Percentiles rank a stretch among this genome's conserved stretches.
These are phyloP conservation scores for Hirschioporus abietinus DNA, from an alignment of 768 basidiomycete species.

Conservation along the genomic window DNA sequence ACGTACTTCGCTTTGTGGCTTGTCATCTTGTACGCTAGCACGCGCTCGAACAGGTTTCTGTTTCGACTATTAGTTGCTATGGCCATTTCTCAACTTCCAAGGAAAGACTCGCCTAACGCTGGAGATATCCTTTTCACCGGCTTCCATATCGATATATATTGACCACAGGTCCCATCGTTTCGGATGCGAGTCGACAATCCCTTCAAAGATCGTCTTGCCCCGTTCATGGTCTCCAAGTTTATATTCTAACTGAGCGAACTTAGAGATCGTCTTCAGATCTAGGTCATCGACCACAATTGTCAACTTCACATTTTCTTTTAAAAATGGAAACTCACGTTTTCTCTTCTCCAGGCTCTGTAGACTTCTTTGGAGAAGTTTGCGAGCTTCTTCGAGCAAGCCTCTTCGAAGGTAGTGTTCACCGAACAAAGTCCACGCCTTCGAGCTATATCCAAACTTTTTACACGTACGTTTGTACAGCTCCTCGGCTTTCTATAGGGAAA, in stretches of 20 bases:
- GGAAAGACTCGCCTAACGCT: slow-evolving; percentile 53
- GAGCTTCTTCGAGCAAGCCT: slow-evolving; percentile 71
- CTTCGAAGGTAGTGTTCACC: slow-evolving; percentile 76
- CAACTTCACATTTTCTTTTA: slow-evolving; percentile 3
- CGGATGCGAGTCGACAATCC: slow-evolving; percentile 91
- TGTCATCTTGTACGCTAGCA: slow-evolving; percentile 81
- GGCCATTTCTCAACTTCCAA: not conserved
- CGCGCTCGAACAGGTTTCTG: slow-evolving; percentile 84
- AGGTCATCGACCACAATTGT: slow-evolving; percentile 6
- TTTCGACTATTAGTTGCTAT: not conserved
- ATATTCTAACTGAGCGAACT: slow-evolving; percentile 94
- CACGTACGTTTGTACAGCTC: slow-evolving; percentile 82
- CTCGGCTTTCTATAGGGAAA: slow-evolving; percentile 69
- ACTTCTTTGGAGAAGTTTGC: slow-evolving; percentile 81
- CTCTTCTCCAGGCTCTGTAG: slow-evolving; percentile 89
- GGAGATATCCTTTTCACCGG: slow-evolving; percentile 71
- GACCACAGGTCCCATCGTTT: slow-evolving; percentile 96
- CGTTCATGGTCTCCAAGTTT: slow-evolving; percentile 91
- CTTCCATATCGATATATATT: slow-evolving; percentile 96
- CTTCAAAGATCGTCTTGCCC: slow-evolving; percentile 94
- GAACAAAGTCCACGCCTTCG: slow-evolving; percentile 90
- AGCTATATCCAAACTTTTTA: slow-evolving; percentile 93
- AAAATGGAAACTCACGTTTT: slow-evolving; percentile 61
- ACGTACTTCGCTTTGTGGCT: slow-evolving; percentile 90
- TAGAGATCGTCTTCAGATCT: slow-evolving; percentile 95